Base-by-base conservation (phyloP, 1,284 basidiomycete species). In the Microbotryum violaceum region DNA sequence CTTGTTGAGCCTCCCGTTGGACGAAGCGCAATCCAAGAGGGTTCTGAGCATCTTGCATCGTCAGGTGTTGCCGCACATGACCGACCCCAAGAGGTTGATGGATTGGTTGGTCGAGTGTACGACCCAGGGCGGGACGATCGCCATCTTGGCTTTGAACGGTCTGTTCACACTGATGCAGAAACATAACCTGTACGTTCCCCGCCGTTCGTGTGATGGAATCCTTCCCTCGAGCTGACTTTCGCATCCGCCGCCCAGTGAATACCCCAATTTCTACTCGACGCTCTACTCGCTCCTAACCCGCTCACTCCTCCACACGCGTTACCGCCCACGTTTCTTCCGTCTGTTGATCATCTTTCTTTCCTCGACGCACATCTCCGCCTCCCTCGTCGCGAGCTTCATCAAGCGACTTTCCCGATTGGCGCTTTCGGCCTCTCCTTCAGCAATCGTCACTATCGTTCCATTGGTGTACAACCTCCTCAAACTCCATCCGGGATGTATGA, bases 401-500 rank as follows among this genome's bases (percentile, higher is more conserved):
- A 98, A 98, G 76, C 85, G 91, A 4, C 81, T 98, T 23, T 84
- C 91, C 1, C 83, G 89, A 7, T 80, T 97, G 3, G 87, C 89
- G 6, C 81, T 98, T 14, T 80, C 79, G 46, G 91, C 92, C 0
- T 88, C 93, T 0, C 93, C 94, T 1, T 86, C 91, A 3, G 94
- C 89, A 1, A 85, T 93, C 44, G 83, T 98, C 61, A 87, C 91
- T 77, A 80, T 91, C 66, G 84, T 98, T 37, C 92, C 96, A 0
- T 91, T 98, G 76, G 85, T 87, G 10, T 98, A 97, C 79, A 98
- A 98, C 75, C 79, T 94, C 59, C 83, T 98, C 72, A 97, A 96
- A 75, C 80, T 83, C 16, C 94, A 98, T 76, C 92, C 92, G 10
- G 83, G 86, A 0, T 83, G 93, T 67, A 94, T 97, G 90, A 78